A percentile compares a stretch with the other conserved stretches of the same genome.
phyloP scores from a whole-genome alignment of 2,329 filamentous ascomycete genomes.

The Cercospora sp. region DNA sequence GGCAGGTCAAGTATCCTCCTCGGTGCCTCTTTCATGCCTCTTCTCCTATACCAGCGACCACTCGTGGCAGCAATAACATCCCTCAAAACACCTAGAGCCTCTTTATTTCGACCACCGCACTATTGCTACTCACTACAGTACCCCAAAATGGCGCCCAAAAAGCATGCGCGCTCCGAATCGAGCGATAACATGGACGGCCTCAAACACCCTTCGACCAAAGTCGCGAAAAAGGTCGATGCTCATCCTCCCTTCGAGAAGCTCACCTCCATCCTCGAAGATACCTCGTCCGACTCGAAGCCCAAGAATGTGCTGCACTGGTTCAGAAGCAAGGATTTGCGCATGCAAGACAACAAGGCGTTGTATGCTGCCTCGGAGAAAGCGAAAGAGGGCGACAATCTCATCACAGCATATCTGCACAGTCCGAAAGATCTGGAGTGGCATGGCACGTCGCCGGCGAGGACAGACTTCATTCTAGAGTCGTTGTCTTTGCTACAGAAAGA shows the following conservation, averaged over 20 bases:
- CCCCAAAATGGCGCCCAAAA: slow-evolving; percentile 21
- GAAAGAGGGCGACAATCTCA: slow-evolving; percentile 45
- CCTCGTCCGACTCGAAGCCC: slow-evolving; percentile 41
- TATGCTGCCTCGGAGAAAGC: slow-evolving; percentile 50
- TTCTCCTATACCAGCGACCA: not conserved
- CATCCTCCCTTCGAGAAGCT: slow-evolving; percentile 48
- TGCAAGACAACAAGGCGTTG: slow-evolving; percentile 52
- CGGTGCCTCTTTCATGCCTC: not conserved
- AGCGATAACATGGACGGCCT: slow-evolving; percentile 28
- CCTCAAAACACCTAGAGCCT: not conserved
- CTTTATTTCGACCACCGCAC: not conserved
- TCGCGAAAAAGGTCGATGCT: slow-evolving; percentile 52
- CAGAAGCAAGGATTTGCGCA: slow-evolving; percentile 52
- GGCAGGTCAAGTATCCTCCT: not conserved
- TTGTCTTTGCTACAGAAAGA: slow-evolving; percentile 49
- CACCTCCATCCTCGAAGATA: slow-evolving; percentile 42
- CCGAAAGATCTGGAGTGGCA: slow-evolving; percentile 54
- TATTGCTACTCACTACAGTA: not conserved
- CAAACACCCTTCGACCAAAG: slow-evolving; percentile 50
- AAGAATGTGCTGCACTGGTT: slow-evolving; percentile 54
- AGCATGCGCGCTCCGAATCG: slow-evolving; percentile 27
- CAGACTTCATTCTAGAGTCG: slow-evolving; percentile 52
- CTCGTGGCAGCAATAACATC: not conserved
- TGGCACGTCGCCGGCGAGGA: slow-evolving; percentile 50
- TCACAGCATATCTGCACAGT: slow-evolving; percentile 51